Evolutionary conservation across 148 eudicot species (phyloP).

Genomic region (Selenicereus undatus): DNA sequence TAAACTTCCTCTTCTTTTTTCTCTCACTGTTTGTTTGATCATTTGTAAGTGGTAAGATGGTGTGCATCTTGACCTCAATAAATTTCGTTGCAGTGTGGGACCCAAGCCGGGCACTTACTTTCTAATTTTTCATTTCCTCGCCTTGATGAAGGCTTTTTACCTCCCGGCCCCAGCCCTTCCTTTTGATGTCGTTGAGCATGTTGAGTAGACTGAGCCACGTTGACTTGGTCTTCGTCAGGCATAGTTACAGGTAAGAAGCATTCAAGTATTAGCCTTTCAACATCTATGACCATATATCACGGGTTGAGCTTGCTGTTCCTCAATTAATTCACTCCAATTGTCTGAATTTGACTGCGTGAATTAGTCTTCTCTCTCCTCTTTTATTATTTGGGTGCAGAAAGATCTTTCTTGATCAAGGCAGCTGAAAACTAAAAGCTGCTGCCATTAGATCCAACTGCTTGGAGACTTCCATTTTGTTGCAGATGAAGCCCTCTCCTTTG

Average conservation of each 20-base stretch:
- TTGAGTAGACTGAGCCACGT: not conserved
- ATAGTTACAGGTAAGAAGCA: not conserved
- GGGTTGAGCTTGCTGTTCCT: not conserved
- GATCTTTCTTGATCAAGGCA: not conserved
- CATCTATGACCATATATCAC: constrained; percentile 15
- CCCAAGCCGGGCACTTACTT: no score
- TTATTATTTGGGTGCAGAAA: not conserved
- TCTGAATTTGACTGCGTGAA: not conserved
- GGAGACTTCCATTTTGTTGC: not conserved
- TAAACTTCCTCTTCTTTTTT: not conserved
- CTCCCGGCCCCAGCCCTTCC: no score
- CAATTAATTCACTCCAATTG: not conserved
- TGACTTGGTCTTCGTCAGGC: constrained; percentile 7
- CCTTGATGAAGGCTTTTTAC: no score
- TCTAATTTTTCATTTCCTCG: no score
- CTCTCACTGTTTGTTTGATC: not conserved
- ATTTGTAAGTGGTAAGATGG: not conserved
- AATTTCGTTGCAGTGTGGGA: no score
- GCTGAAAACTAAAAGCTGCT: not conserved
- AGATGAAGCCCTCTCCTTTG: constrained; percentile 19
- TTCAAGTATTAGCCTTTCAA: not conserved
- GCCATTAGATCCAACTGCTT: constrained; percentile 11
- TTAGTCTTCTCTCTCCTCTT: constrained; percentile 9
- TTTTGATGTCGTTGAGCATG: not conserved
- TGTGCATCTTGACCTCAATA: no score